Percentiles rank a stretch among this genome's conserved stretches.
Conservation (phyloP, 768 basidiomycete genomes). For the Russula emetica region DNA sequence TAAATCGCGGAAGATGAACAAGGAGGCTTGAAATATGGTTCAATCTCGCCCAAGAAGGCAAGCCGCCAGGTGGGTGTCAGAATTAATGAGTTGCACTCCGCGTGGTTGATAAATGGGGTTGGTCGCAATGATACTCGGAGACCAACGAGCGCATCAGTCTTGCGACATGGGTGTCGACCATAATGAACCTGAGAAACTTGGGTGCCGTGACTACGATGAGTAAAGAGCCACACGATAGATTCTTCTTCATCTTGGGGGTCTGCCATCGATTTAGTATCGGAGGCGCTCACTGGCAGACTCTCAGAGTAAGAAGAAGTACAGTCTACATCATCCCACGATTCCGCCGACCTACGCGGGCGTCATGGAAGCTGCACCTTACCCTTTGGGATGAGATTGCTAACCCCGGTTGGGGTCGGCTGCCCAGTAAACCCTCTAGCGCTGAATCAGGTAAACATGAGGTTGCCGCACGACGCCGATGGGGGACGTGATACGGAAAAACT, state of each 20-base stretch:
- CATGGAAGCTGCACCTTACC: constrained; percentile 9
- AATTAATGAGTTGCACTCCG: constrained; percentile 1
- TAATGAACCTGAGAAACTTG: constrained; percentile 10
- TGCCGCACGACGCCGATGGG: constrained; percentile 23
- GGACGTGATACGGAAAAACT: constrained; percentile 21
- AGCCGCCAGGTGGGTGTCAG: not conserved
- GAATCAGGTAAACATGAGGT: constrained; percentile 26
- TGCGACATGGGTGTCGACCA: not conserved
- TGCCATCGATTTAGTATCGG: constrained; percentile 1
- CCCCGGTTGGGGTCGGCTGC: constrained; percentile 3
- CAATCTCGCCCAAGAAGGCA: constrained; percentile 2
- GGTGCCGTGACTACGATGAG: not conserved
- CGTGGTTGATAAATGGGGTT: constrained; percentile 3
- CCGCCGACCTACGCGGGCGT: not conserved
- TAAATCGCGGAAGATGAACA: constrained; percentile 13
- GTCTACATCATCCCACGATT: not conserved
- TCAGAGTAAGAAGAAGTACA: not conserved
- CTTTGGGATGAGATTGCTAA: not conserved
- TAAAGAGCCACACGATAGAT: not conserved
- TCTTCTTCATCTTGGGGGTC: not conserved
- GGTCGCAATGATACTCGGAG: not conserved
- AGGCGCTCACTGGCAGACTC: too few species aligned
- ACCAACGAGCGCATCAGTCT: constrained; percentile 3
- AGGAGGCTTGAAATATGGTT: constrained; percentile 12
- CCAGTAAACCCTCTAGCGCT: constrained; percentile 8